A percentile compares a stretch with the other conserved stretches of the same genome.
These are phyloP conservation scores for Hirsutella rhossiliensis DNA, from an alignment of 2,329 filamentous ascomycete species.

Conservation along the genomic window DNA sequence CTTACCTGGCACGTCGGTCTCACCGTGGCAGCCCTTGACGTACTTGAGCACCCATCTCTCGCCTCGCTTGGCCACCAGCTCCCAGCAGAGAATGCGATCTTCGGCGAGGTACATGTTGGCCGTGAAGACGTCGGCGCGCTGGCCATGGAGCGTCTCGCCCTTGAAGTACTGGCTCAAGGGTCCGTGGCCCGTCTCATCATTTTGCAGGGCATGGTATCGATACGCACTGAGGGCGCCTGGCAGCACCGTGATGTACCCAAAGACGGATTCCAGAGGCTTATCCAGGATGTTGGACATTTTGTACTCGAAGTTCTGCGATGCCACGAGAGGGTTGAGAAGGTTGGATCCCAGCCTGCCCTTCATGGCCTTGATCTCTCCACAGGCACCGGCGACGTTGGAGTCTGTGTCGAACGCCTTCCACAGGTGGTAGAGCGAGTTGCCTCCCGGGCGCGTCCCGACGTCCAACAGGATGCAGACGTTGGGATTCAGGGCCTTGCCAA, in stretches of 20 bases:
- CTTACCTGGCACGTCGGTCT: slow-evolving; percentile 93
- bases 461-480: slow-evolving; percentile 96
- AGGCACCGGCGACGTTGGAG: slow-evolving; percentile 92
- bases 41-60: slow-evolving; percentile 98
- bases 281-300: slow-evolving; percentile 99
- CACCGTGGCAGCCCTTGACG: slow-evolving; percentile 89
- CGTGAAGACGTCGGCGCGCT: slow-evolving; percentile 93
- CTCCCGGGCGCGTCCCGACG: slow-evolving; percentile 83
- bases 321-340: slow-evolving; percentile 85
- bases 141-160: slow-evolving; percentile 90
- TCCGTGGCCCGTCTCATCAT: slow-evolving; percentile 89
- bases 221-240: slow-evolving; percentile 93
- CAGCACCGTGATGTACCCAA: slow-evolving; percentile 95
- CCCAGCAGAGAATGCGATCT: slow-evolving; percentile 85
- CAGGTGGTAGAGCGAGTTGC: slow-evolving; percentile 87
- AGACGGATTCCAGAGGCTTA: slow-evolving; percentile 92
- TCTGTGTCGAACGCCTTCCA: slow-evolving; percentile 99
- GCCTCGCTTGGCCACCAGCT: slow-evolving; percentile 86
- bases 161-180: slow-evolving; percentile 98
- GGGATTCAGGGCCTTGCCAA: slow-evolving; percentile 81
- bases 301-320: slow-evolving; percentile 98
- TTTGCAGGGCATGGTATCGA: slow-evolving; percentile 89
- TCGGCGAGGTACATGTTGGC: slow-evolving; percentile 93
- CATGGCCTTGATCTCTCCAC: slow-evolving; percentile 95
- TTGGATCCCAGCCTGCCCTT: slow-evolving; percentile 77